Percentiles rank a stretch among this genome's conserved stretches.
Conservation (phyloP, 208 protist species). For the Lotmaria passim region DNA sequence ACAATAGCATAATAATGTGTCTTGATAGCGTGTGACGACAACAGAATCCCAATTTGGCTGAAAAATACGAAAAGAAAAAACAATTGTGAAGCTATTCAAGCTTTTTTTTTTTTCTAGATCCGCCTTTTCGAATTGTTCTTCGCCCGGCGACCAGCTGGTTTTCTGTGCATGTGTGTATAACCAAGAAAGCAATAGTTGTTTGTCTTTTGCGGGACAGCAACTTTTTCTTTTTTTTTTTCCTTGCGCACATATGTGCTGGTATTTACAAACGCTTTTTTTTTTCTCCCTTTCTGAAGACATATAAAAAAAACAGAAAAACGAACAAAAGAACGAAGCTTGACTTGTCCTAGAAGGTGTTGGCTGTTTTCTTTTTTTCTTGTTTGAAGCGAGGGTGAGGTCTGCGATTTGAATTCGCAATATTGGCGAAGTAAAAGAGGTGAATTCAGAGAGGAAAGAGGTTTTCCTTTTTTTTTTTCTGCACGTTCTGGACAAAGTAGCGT, state of each 20-base stretch:
- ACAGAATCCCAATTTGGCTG: too few relatives aligned
- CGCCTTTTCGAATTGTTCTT: not conserved
- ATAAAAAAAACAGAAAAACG: constrained; percentile 14
- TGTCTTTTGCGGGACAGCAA: not conserved
- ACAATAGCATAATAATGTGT: not conserved
- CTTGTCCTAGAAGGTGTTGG: not conserved
- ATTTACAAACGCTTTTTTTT: constrained; percentile 15
- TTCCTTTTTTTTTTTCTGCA: not conserved
- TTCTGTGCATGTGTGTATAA: not conserved
- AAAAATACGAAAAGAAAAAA: too few relatives aligned
- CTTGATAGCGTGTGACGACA: constrained; percentile 13
- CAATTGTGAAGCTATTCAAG: not conserved
- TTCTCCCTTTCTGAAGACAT: not conserved
- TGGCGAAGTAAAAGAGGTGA: too few relatives aligned
- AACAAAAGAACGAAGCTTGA: not conserved
- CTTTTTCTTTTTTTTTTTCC: not conserved
- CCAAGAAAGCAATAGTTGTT: not conserved
- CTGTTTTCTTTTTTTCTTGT: constrained; percentile 5
- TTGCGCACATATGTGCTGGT: not conserved
- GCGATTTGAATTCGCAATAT: not conserved
- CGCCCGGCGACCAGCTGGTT: not conserved
- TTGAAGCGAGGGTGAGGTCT: too few relatives aligned
- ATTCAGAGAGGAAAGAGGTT: too few relatives aligned
- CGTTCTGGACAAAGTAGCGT: too few relatives aligned
- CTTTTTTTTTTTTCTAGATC: constrained; percentile 5